Percentiles rank a stretch among this genome's conserved stretches.
Evolutionary conservation across 345 rosid species (phyloP).

Genomic region (Rhodamnia rubescens): DNA sequence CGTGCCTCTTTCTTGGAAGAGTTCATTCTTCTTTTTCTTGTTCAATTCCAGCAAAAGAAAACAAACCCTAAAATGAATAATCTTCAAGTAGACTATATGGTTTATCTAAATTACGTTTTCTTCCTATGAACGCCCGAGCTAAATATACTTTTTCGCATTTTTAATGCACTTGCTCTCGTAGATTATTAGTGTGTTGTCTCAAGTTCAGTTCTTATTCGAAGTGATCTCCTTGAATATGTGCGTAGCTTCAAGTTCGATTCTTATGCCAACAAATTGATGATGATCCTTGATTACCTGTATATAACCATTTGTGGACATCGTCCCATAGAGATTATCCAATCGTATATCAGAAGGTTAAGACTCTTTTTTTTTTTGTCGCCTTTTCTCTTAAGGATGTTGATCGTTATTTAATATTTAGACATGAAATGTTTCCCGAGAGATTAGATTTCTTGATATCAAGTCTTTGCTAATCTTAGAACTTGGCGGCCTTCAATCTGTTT

Average conservation of each 20-base stretch:
- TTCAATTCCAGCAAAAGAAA: background rate
- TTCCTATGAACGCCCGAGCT: background rate
- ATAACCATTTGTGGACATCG: background rate
- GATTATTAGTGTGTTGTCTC: background rate
- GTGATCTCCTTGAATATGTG: background rate
- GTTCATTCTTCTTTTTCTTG: background rate
- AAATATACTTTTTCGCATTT: background rate
- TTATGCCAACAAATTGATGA: background rate
- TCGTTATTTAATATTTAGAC: background rate
- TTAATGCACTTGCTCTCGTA: background rate
- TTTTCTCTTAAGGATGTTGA: background rate
- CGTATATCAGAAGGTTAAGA: too few species aligned
- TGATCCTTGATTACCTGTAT: background rate
- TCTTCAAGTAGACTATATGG: background rate
- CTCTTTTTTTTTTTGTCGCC: too few species aligned
- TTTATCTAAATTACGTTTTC: background rate
- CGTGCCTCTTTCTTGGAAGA: background rate
- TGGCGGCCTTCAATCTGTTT: background rate
- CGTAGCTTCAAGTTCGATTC: background rate
- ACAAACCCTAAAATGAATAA: background rate
- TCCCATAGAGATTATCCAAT: background rate
- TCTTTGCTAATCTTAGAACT: background rate
- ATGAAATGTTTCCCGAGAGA: background rate
- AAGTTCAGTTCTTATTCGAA: background rate
- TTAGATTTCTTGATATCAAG: background rate